phyloP scores from a whole-genome alignment of 768 basidiomycete genomes.

The Mycena olivaceomarginata region DNA sequence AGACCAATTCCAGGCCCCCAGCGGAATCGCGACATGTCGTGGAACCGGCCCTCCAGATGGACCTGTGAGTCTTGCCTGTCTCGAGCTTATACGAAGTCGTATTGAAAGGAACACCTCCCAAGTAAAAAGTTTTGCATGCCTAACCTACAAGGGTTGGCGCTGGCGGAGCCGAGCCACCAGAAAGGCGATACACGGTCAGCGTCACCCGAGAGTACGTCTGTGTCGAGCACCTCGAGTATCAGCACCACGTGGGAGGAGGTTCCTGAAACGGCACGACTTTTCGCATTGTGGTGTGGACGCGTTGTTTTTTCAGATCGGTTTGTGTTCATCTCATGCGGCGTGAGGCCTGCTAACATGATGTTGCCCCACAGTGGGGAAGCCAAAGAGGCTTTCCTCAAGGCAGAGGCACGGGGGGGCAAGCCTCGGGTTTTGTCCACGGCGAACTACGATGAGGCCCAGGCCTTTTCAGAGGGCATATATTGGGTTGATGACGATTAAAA shows the following conservation, averaged over 20 bases:
- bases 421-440: not conserved
- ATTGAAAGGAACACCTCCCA: not conserved
- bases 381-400: not conserved
- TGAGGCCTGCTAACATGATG: not conserved
- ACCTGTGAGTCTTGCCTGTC: not conserved
- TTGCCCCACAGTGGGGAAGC: not conserved
- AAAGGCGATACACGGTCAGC: not conserved
- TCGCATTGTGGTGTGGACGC: not conserved
- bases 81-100: not conserved
- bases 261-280: not conserved
- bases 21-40: not conserved
- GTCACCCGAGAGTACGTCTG: not conserved
- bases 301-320: not conserved
- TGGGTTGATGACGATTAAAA: constrained; percentile 6
- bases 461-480: not conserved
- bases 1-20: not conserved
- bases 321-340: not conserved
- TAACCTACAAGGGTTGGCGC: not conserved
- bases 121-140: not conserved
- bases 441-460: not conserved
- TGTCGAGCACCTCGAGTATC: not conserved
- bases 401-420: not conserved
- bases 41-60: not conserved
- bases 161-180: not conserved
- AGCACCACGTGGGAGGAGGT: not conserved